Evolutionary conservation across 140 eudicot genomes (phyloP).

Genomic region (Ambrosia hybrid): DNA sequence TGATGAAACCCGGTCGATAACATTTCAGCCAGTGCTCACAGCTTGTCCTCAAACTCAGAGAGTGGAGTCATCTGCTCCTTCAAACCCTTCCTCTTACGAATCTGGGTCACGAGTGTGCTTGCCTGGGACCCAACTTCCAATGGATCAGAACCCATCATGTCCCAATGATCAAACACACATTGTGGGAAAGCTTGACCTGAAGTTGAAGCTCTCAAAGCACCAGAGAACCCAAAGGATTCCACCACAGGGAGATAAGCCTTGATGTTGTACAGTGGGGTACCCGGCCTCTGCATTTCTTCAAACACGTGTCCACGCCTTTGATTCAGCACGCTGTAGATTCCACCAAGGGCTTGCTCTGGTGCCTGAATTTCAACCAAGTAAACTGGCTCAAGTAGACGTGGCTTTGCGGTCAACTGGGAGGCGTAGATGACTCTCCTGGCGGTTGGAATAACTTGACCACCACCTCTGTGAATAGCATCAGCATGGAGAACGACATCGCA

Average conservation of each 20-base stretch:
- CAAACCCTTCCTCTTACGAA: conserved; percentile 87
- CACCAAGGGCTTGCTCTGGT: conserved; percentile 80
- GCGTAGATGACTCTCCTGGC: conserved; percentile 70
- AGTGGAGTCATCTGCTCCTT: conserved; percentile 82
- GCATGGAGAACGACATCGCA: conserved; percentile 77
- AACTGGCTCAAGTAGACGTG: conserved; percentile 61
- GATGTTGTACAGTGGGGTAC: conserved; percentile 79
- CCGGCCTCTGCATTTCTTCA: conserved; percentile 85
- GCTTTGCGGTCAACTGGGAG: conserved; percentile 69
- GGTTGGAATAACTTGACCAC: conserved; percentile 73
- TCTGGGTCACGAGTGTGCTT: conserved; percentile 39
- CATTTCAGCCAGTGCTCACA: conserved; percentile 35
- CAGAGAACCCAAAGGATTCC: conserved; percentile 69
- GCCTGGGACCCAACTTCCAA: conserved; percentile 64
- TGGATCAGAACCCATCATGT: conserved; percentile 73
- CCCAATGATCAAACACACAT: conserved; percentile 89
- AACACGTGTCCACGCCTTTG: conserved; percentile 81
- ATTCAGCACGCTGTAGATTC: conserved; percentile 77
- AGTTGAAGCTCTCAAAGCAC: conserved; percentile 69
- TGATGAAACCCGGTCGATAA: background rate
- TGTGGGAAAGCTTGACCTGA: conserved; percentile 90
- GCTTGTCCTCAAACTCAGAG: conserved; percentile 79
- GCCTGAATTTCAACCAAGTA: conserved; percentile 85
- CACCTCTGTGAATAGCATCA: conserved; percentile 78
- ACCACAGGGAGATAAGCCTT: conserved; percentile 78